A percentile compares a stretch with the other conserved stretches of the same genome.
phyloP scores from a whole-genome alignment of 192 early-diverging fungal species.

The Coemansia sp. region DNA sequence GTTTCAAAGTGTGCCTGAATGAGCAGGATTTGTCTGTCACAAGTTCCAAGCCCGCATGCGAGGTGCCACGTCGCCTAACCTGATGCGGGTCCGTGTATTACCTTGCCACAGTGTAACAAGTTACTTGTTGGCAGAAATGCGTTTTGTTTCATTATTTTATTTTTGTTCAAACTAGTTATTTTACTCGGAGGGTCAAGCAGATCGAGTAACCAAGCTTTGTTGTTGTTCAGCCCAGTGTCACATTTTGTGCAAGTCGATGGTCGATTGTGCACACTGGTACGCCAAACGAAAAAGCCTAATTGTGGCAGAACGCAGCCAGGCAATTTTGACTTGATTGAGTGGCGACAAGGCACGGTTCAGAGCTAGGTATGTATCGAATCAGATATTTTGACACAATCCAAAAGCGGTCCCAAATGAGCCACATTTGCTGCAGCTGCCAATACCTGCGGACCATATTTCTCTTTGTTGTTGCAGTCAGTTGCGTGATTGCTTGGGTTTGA shows the following conservation, averaged over 20 bases:
- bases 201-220: background rate
- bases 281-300: background rate
- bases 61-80: background rate
- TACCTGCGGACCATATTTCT: background rate
- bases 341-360: background rate
- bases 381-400: constrained; percentile 2
- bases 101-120: background rate
- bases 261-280: background rate
- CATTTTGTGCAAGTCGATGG: background rate
- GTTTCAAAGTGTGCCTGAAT: constrained; percentile 5
- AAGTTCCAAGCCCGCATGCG: background rate
- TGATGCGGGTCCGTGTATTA: background rate
- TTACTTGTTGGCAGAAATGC: background rate
- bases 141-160: background rate
- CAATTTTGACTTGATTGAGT: background rate
- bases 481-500: background rate
- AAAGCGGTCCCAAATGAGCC: background rate
- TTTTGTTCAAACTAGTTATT: background rate
- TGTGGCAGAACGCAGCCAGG: background rate
- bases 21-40: background rate
- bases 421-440: background rate
- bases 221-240: background rate
- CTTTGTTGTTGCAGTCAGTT: background rate
- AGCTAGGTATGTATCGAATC: background rate
- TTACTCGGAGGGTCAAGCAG: background rate